Evolutionary conservation across 768 basidiomycete genomes (phyloP).

Genomic region (Mycena filopes): DNA sequence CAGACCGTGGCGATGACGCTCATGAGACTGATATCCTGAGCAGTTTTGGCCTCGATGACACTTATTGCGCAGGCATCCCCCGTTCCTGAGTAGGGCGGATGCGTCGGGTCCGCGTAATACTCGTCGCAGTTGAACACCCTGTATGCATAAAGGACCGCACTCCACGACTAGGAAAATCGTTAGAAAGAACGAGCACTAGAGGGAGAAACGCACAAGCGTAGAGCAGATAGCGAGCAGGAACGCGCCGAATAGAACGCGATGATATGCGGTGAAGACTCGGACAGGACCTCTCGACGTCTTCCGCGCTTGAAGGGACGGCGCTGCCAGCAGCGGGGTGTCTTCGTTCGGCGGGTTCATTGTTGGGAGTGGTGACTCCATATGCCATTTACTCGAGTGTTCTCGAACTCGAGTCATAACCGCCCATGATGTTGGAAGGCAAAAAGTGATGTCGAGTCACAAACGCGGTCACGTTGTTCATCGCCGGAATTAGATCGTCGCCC

Average conservation of each 20-base stretch:
- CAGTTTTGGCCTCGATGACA: slow-evolving; percentile 20
- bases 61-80: slow-evolving; percentile 29
- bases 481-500: too few species aligned
- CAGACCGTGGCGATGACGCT: slow-evolving; percentile 17
- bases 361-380: too few species aligned
- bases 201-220: slow-evolving; percentile 11
- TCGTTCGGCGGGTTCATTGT: too few species aligned
- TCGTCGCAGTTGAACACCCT: slow-evolving; percentile 28
- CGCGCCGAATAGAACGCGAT: slow-evolving; percentile 26
- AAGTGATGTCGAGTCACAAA: too few species aligned
- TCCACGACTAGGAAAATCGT: slow-evolving; percentile 2
- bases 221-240: slow-evolving; percentile 27
- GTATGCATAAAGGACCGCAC: slow-evolving; percentile 15
- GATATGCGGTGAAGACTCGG: slow-evolving; percentile 25
- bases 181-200: too few species aligned
- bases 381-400: too few species aligned
- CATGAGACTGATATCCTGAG: slow-evolving; percentile 26
- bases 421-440: too few species aligned
- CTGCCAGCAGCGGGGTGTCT: too few species aligned
- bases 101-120: slow-evolving; percentile 23
- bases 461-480: too few species aligned
- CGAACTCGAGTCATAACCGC: too few species aligned
- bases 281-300: too few species aligned
- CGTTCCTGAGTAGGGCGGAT: slow-evolving; percentile 23
- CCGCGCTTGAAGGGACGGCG: too few species aligned